phyloP scores from a whole-genome alignment of 495 filamentous ascomycete genomes.

The Hypomontagnella submonticulosa region DNA sequence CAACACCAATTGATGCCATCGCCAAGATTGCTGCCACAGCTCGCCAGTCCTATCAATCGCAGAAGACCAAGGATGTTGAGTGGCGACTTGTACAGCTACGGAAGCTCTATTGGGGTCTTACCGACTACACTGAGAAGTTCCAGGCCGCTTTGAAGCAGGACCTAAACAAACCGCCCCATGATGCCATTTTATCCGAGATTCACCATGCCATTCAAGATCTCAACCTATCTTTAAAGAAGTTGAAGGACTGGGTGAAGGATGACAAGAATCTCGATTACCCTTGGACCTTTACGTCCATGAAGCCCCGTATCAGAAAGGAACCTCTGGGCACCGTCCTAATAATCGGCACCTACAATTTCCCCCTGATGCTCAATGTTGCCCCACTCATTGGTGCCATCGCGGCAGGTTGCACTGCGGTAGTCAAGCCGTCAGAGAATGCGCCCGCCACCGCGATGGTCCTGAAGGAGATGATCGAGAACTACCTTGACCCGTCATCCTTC shows the following conservation, averaged over 20 bases:
- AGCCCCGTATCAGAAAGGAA: conserved; percentile 85
- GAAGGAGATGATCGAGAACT: conserved; percentile 76
- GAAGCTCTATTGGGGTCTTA: conserved; percentile 91
- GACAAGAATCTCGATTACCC: conserved; percentile 74
- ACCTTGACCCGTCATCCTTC: conserved; percentile 82
- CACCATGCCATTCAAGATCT: conserved; percentile 82
- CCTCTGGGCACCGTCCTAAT: conserved; percentile 85
- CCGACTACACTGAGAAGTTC: conserved; percentile 77
- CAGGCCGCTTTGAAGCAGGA: conserved; percentile 77
- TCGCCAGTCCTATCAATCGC: conserved; percentile 73
- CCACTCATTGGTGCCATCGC: conserved; percentile 91
- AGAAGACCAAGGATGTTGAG: conserved; percentile 82
- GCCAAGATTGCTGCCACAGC: conserved; percentile 65
- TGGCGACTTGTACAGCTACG: conserved; percentile 87
- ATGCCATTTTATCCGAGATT: conserved; percentile 75
- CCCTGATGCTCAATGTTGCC: conserved; percentile 79
- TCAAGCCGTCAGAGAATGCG: conserved; percentile 90
- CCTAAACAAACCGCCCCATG: conserved; percentile 76
- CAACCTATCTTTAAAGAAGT: conserved; percentile 75
- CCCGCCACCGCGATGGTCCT: conserved; percentile 79
- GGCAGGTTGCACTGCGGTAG: conserved; percentile 85
- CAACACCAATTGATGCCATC: conserved; percentile 75
- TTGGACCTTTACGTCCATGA: conserved; percentile 71
- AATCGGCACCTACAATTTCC: conserved; percentile 95
- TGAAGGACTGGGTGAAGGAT: conserved; percentile 85